A percentile compares a stretch with the other conserved stretches of the same genome.
Conservation (phyloP, 805 yeast species). For the Pichia paraexigua region DNA sequence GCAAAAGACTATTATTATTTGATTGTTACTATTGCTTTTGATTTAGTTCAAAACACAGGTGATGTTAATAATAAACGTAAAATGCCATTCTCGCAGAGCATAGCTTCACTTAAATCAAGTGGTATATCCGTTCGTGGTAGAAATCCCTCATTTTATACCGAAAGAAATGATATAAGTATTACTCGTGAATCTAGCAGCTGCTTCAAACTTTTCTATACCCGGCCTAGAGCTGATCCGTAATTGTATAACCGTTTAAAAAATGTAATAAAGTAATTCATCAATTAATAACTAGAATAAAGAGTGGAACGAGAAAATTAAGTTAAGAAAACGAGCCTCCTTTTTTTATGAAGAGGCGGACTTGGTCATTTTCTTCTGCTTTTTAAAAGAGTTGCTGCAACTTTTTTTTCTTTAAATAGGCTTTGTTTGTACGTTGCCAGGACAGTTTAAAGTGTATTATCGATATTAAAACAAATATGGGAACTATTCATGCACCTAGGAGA, state of each 20-base stretch:
- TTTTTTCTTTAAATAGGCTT: background rate
- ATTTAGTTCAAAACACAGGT: background rate
- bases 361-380: background rate
- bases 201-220: background rate
- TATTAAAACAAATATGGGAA: background rate
- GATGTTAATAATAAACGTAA: background rate
- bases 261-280: background rate
- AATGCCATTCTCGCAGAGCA: background rate
- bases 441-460: background rate
- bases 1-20: constrained; percentile 37
- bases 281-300: background rate
- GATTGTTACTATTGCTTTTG: constrained; percentile 16
- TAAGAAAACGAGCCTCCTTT: background rate
- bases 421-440: background rate
- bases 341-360: background rate
- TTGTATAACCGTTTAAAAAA: background rate
- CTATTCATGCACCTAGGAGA: background rate
- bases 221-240: background rate
- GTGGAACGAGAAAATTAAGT: no score
- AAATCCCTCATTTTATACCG: constrained; percentile 52
- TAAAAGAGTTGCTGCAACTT: background rate
- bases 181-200: constrained; percentile 4
- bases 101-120: constrained; percentile 21
- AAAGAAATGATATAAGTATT: constrained; percentile 42
- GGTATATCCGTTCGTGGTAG: constrained; percentile 55